Percentiles rank a stretch among this genome's conserved stretches.
phyloP scores from a whole-genome alignment of 1,284 basidiomycete species.

The Amylostereum areolatum region DNA sequence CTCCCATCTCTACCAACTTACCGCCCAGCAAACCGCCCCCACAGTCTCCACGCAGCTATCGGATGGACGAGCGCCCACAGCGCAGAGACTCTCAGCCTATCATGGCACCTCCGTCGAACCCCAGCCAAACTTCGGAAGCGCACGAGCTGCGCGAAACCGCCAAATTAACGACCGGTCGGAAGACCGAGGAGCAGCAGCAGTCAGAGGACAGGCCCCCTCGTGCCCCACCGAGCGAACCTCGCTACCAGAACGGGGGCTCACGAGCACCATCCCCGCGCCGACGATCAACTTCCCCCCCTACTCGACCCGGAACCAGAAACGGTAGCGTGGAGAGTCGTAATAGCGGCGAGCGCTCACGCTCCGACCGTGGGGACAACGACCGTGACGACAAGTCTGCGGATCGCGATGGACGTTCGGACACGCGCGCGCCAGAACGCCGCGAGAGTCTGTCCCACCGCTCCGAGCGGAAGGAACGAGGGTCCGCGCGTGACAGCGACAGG shows the following conservation, averaged over 20 bases:
- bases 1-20: constrained; percentile 3
- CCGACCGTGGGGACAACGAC: constrained; percentile 42
- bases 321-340: constrained; percentile 65
- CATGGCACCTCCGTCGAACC: constrained; percentile 75
- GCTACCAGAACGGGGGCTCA: constrained; percentile 40
- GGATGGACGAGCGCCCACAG: constrained; percentile 20
- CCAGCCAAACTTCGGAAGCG: constrained; percentile 74
- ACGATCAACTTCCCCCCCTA: constrained; percentile 60
- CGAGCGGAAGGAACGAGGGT: no score
- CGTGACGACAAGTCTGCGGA: constrained; percentile 50
- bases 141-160: constrained; percentile 77
- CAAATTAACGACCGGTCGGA: constrained; percentile 48
- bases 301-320: constrained; percentile 64
- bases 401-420: constrained; percentile 38
- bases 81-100: constrained; percentile 30
- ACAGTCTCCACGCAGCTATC: constrained; percentile 32
- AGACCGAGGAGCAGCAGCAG: constrained; percentile 20
- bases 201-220: constrained; percentile 35
- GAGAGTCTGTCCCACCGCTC: constrained; percentile 18
- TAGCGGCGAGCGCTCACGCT: constrained; percentile 56
- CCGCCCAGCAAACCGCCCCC: constrained; percentile 31
- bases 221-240: constrained; percentile 24
- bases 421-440: constrained; percentile 32
- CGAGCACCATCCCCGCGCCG: constrained; percentile 50
- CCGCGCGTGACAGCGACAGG: constrained; percentile 4